These are phyloP conservation scores for Postia placenta DNA, from an alignment of 768 basidiomycete genomes.

Conservation along the genomic window DNA sequence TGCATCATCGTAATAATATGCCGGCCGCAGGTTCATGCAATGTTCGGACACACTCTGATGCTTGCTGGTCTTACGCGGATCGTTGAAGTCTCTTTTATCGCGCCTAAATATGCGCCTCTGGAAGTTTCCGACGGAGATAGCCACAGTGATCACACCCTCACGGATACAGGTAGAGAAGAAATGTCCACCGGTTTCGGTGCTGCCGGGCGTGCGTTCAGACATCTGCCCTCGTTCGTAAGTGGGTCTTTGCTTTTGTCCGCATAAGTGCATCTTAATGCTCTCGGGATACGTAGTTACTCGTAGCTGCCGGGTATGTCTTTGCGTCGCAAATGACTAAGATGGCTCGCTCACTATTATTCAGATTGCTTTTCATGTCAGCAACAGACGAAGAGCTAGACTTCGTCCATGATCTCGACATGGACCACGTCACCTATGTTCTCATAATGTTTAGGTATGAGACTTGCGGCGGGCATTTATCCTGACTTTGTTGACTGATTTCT, in stretches of 20 bases:
- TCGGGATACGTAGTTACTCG: conserved; percentile 57
- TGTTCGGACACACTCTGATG: conserved; percentile 85
- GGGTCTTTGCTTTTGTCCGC: conserved; percentile 4
- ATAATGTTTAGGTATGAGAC: conserved; percentile 68
- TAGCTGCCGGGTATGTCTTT: conserved; percentile 56
- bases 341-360: conserved; percentile 18
- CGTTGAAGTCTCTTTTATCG: conserved; percentile 79
- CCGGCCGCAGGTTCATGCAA: conserved; percentile 59
- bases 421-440: conserved; percentile 86
- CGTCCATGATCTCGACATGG: conserved; percentile 69
- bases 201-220: conserved; percentile 64
- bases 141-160: conserved; percentile 63
- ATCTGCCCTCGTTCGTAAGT: conserved; percentile 86
- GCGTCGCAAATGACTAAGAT: background rate
- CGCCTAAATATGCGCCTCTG: conserved; percentile 28
- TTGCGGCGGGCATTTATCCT: background rate
- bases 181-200: conserved; percentile 19
- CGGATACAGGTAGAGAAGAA: conserved; percentile 32
- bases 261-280: no score
- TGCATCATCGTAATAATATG: background rate
- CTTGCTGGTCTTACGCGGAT: conserved; percentile 76
- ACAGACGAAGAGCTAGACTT: conserved; percentile 86
- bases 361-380: conserved; percentile 85
- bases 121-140: conserved; percentile 38
- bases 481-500: conserved; percentile 1